A percentile compares a stretch with the other conserved stretches of the same genome.
phyloP scores from a whole-genome alignment of 441 rosid species.

The Mallotus japonicus region DNA sequence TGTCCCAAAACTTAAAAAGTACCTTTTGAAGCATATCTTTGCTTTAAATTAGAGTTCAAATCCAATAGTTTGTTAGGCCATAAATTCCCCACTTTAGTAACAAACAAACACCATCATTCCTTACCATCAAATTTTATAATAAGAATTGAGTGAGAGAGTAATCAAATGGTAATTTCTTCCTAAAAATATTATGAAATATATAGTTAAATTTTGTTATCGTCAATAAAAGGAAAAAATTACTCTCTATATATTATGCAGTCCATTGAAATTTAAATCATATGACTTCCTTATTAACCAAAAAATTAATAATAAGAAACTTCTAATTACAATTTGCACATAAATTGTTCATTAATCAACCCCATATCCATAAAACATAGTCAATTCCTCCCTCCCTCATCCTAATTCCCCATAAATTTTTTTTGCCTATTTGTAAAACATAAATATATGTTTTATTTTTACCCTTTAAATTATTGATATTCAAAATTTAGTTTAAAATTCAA shows the following conservation, averaged over 20 bases:
- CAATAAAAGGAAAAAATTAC: no score
- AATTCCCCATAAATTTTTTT: no score
- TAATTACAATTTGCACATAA: neutral
- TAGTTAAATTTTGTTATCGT: no score
- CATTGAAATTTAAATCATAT: no score
- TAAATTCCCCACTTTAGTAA: neutral
- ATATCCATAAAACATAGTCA: neutral
- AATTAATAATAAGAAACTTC: neutral
- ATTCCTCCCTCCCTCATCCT: neutral
- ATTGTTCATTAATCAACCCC: neutral
- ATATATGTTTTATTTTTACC: no score
- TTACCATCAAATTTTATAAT: neutral
- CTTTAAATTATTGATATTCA: no score
- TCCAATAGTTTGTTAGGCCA: slow-evolving; percentile 3
- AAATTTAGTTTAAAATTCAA: no score
- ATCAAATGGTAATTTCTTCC: no score
- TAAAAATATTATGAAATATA: no score
- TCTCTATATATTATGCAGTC: no score
- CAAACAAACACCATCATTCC: neutral
- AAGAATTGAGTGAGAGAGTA: neutral
- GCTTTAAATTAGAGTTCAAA: neutral
- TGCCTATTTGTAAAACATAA: no score
- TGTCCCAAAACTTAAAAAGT: neutral
- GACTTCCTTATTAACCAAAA: no score
- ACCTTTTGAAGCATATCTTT: slow-evolving; percentile 7